A percentile compares a stretch with the other conserved stretches of the same genome.
phyloP scores from a whole-genome alignment of 768 basidiomycete genomes.

The Leucogyrophana mollusca region DNA sequence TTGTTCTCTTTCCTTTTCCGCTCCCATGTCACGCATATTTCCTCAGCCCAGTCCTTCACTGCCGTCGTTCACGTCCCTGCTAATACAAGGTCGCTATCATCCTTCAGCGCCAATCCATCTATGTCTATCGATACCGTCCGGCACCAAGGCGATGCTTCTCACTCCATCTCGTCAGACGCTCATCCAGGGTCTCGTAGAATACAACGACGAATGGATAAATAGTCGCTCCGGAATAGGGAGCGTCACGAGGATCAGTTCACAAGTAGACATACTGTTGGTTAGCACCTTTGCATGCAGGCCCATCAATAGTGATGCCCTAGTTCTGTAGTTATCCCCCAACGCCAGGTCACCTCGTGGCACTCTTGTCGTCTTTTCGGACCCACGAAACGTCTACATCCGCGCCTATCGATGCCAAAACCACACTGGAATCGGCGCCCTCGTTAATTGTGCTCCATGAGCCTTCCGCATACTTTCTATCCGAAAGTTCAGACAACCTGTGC shows the following conservation, averaged over 20 bases:
- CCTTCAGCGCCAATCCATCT: conserved; percentile 72
- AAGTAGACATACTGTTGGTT: conserved; percentile 57
- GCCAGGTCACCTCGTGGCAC: conserved; percentile 50
- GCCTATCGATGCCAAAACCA: conserved; percentile 29
- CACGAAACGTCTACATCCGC: conserved; percentile 19
- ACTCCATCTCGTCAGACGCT: conserved; percentile 51
- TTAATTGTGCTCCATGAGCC: conserved; percentile 62
- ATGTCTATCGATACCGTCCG: conserved; percentile 45
- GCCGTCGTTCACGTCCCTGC: conserved; percentile 56
- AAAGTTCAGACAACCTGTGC: conserved; percentile 21
- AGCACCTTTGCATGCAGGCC: conserved; percentile 1
- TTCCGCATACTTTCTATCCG: conserved; percentile 49
- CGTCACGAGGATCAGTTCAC: conserved; percentile 35
- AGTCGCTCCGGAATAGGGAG: conserved; percentile 38
- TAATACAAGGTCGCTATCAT: conserved; percentile 63
- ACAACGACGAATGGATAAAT: conserved; percentile 48
- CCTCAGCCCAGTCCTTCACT: conserved; percentile 42
- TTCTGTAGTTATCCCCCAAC: conserved; percentile 60
- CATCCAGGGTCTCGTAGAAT: conserved; percentile 37
- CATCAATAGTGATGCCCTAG: conserved; percentile 8
- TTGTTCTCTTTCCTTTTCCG: too few relatives aligned
- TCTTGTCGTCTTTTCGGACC: conserved; percentile 49
- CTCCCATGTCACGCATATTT: conserved; percentile 37
- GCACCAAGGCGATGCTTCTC: conserved; percentile 44
- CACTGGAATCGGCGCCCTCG: conserved; percentile 40